Base-by-base conservation (phyloP, 768 basidiomycete genomes). In the Agaricus subrufescens region DNA sequence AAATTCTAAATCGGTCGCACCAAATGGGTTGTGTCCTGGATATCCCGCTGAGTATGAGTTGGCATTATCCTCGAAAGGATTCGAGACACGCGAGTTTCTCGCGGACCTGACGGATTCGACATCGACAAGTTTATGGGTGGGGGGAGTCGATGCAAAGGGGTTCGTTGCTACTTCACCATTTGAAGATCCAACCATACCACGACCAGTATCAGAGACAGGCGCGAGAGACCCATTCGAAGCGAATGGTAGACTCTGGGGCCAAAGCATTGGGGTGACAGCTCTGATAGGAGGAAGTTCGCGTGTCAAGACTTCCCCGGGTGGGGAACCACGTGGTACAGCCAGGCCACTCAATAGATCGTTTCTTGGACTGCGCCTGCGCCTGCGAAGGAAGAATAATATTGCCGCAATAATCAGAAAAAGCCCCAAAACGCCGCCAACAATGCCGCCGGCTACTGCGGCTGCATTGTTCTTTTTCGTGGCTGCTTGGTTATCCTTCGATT, bases 1-100 rank as follows among this genome's bases (percentile, higher is more conserved):
- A 9, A 46, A 55, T 25, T 48, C 54, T 14, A 46, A 27, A 14
- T 48, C 47, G 27, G 54, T 39, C 10, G 54, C 46, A 49, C 48
- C 54, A n/a, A 49, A 30, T 15, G 26, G 26, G 31, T 29, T 30
- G n/a, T 15, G 4, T 3, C 6, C 26, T 1, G 46, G 31, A 19
- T 25, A 9, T 39, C 54, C 42, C 15, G 39, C 27, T 39, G 39
- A 48, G 19, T 42, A 48, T 14, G 39, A n/a, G 19, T 42, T 51
- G 1, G 38, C 27, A 25, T 29, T 29, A 14, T 49, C 46, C 38
- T 55, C 54, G 15, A 49, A 48, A 23, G 54, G 54, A 42, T 55
- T n/a, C 29, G 12, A 48, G 29, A 12, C 29, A 19, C 12, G 46
- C 3, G 45, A 15, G 27, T 29, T 55, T 23, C 25, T 42, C n/a